Conservation (phyloP, 164 flowering plant species). For the Stephania japonica region DNA sequence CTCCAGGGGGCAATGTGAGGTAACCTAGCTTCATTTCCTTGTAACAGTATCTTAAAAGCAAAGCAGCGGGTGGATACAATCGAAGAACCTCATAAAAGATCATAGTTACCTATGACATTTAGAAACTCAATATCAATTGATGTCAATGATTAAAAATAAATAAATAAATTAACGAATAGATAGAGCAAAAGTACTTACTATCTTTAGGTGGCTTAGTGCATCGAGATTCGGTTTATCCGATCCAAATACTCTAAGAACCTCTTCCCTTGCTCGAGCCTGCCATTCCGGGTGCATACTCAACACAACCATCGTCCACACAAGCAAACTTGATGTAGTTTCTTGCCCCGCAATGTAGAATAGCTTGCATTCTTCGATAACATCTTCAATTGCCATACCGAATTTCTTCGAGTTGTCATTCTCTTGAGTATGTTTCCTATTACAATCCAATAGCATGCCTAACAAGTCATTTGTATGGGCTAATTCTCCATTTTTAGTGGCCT, state of each 20-base stretch:
- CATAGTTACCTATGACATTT: constrained; percentile 1
- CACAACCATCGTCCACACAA: too few species aligned
- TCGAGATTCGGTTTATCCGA: constrained; percentile 13
- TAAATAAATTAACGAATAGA: not conserved
- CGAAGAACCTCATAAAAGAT: constrained; percentile 15
- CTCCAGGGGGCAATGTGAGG: constrained; percentile 4
- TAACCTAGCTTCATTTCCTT: not conserved
- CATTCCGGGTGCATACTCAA: constrained; percentile 8
- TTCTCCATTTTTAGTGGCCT: too few species aligned
- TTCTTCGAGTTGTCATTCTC: too few species aligned
- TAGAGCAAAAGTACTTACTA: constrained; percentile 9
- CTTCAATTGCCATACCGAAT: too few species aligned
- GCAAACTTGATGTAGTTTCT: too few species aligned
- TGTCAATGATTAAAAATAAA: not conserved
- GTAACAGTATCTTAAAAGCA: not conserved
- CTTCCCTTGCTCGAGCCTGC: constrained; percentile 12
- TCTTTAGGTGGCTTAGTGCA: constrained; percentile 14
- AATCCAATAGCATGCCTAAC: not conserved
- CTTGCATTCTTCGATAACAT: too few species aligned
- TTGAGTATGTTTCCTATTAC: too few species aligned
- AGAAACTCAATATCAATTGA: not conserved
- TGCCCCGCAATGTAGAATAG: too few species aligned
- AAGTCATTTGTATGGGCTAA: not conserved
- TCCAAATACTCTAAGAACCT: constrained; percentile 13
- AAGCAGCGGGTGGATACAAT: constrained; percentile 3